phyloP scores from a whole-genome alignment of 2,329 filamentous ascomycete genomes.

The Aspergillus fumigatiaffinis region DNA sequence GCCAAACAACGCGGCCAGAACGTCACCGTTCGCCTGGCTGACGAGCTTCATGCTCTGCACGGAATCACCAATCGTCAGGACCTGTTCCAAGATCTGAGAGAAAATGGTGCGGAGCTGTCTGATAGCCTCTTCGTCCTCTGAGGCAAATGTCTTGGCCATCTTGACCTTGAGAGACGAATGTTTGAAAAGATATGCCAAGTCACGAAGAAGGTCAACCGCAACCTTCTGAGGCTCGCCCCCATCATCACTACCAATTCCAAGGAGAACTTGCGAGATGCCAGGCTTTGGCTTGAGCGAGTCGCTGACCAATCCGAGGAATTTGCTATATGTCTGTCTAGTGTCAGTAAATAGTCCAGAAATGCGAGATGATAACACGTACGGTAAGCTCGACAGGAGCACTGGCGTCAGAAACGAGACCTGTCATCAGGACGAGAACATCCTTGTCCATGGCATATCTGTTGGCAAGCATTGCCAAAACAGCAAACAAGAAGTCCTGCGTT shows the following conservation, averaged over 20 bases:
- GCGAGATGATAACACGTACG: conserved; percentile 20
- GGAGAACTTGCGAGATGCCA: conserved; percentile 65
- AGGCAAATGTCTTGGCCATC: conserved; percentile 34
- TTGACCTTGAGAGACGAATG: conserved; percentile 40
- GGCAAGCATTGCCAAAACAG: conserved; percentile 82
- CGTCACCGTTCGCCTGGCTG: conserved; percentile 54
- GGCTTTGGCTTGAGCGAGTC: conserved; percentile 76
- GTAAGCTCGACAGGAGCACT: conserved; percentile 68
- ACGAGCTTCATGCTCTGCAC: conserved; percentile 34
- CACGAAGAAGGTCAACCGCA: conserved; percentile 40
- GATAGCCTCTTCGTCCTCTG: conserved; percentile 51
- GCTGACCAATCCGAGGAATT: conserved; percentile 68
- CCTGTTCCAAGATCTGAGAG: conserved; percentile 62
- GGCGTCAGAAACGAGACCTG: conserved; percentile 69
- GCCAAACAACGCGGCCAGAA: conserved; percentile 75
- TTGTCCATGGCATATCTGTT: conserved; percentile 80
- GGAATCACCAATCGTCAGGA: conserved; percentile 61
- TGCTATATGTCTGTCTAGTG: conserved; percentile 61
- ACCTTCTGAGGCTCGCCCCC: conserved; percentile 46
- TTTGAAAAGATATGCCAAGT: conserved; percentile 37
- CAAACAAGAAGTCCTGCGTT: conserved; percentile 80
- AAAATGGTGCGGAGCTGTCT: conserved; percentile 67
- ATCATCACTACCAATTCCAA: conserved; percentile 54
- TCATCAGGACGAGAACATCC: conserved; percentile 69
- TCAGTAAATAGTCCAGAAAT: conserved; percentile 8